phyloP scores from a whole-genome alignment of 1,139 yeast species.

The Suhomyces anneliseae region DNA sequence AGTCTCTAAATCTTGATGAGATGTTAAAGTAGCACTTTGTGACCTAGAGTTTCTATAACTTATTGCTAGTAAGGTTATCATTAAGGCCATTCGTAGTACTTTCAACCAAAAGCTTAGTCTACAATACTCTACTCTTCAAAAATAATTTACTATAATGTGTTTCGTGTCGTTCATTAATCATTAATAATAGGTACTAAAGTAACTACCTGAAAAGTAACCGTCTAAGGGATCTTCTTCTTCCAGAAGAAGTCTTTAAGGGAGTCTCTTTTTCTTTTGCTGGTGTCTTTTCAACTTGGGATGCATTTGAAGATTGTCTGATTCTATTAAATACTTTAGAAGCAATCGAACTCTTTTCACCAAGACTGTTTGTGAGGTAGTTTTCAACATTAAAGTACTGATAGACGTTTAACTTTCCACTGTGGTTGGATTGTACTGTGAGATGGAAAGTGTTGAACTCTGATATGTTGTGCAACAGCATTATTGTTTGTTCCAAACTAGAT shows the following conservation, averaged over 20 bases:
- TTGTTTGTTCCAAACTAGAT: constrained; percentile 4
- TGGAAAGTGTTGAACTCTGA: constrained; percentile 12
- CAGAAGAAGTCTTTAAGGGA: neutral
- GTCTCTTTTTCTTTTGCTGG: neutral
- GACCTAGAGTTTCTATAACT: no score
- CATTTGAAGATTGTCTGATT: neutral
- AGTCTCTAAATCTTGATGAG: no score
- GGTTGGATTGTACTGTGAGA: constrained; percentile 5
- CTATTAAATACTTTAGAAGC: constrained; percentile 4
- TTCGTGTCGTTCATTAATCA: neutral
- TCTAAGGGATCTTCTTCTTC: constrained; percentile 2
- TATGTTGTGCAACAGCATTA: constrained; percentile 9
- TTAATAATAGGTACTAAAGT: neutral
- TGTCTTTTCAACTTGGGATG: constrained; percentile 4
- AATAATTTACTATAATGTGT: no score
- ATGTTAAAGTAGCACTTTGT: no score
- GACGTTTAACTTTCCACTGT: constrained; percentile 3
- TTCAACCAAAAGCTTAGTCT: no score
- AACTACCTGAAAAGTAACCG: constrained; percentile 4
- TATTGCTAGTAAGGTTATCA: no score
- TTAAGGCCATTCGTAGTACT: no score
- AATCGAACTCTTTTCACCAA: constrained; percentile 4
- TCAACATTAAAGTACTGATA: constrained; percentile 18
- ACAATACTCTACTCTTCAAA: no score
- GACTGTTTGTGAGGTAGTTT: constrained; percentile 10